phyloP scores from a whole-genome alignment of 805 yeast genomes.

The Candida xyloterini region DNA sequence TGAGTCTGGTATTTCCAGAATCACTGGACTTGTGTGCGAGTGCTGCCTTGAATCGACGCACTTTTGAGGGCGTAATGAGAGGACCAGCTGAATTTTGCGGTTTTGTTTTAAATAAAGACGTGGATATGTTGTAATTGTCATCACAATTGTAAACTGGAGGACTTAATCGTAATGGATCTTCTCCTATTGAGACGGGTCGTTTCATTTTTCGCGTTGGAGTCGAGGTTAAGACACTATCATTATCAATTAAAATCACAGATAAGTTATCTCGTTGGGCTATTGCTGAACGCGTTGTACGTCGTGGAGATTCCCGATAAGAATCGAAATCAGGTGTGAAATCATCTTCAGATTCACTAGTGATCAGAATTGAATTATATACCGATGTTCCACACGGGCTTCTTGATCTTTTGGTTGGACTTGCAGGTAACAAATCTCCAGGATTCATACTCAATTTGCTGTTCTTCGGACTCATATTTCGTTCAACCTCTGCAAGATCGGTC shows the following conservation, averaged over 20 bases:
- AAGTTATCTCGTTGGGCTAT: slow-evolving; percentile 21
- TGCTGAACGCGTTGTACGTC: slow-evolving; percentile 22
- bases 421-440: slow-evolving; percentile 1
- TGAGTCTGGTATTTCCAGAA: slow-evolving; percentile 16
- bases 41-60: slow-evolving; percentile 27
- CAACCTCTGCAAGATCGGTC: slow-evolving; percentile 34
- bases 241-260: slow-evolving; percentile 3
- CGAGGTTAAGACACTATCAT: background rate
- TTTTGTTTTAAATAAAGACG: slow-evolving; percentile 11
- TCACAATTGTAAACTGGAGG: slow-evolving; percentile 17
- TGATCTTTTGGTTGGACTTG: slow-evolving; percentile 9
- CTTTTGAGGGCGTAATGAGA: slow-evolving; percentile 25
- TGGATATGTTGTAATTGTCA: slow-evolving; percentile 9
- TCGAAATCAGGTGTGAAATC: slow-evolving; percentile 11
- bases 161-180: slow-evolving; percentile 19
- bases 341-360: slow-evolving; percentile 19
- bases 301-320: slow-evolving; percentile 9
- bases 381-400: slow-evolving; percentile 1
- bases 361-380: slow-evolving; percentile 16
- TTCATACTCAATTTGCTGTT: background rate
- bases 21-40: slow-evolving; percentile 15
- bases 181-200: slow-evolving; percentile 10
- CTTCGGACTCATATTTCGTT: slow-evolving; percentile 16
- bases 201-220: background rate
- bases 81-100: slow-evolving; percentile 19